Base-by-base conservation (phyloP, 2,329 filamentous ascomycete genomes). In the Tetracladium maxilliforme region DNA sequence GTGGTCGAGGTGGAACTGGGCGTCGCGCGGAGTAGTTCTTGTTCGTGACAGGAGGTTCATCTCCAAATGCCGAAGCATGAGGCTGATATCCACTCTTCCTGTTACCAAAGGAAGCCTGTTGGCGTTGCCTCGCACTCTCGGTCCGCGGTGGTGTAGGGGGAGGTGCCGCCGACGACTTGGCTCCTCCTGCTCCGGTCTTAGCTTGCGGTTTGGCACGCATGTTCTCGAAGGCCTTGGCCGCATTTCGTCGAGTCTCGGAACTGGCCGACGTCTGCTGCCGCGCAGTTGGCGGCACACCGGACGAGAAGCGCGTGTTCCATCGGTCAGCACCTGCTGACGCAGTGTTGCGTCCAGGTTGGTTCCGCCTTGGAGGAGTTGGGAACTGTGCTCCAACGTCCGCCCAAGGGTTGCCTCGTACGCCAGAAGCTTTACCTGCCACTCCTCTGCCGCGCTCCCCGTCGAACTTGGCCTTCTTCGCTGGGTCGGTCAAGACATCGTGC, bases 401-500 rank as follows among this genome's bases (percentile, higher is more conserved):
- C 36, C 38, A 48, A 21, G 44, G 44, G 28, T 48, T 48, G 18
- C 44, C 44, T 36, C 38, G 32, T 22, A 32, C 30, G 11, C 32
- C 33, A 18, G 37, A 33, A 26, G 36, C 21, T 3, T 14, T 24
- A 15, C 16, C 19, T 7, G 23, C 22, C 10, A 19, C 23, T 6
- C 14, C 21, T 27, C 34, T 34, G 7, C 24, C 28, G 26, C 43
- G 34, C 15, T 35, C 37, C 7, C 34, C 26, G 37, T 48, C 45
- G 26, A 48, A 48, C 31, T 35, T 48, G 7, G 40, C 35, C 24
- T 39, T 32, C 29, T 48, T 41, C 21, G 24, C 18, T 6, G 39
- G 24, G 27, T 48, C 44, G 34, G 56, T 63, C 22, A 81, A 56
- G 25, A 81, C 58, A 44, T 80, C 75, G 37, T 79, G 65, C 18